Conservation (phyloP, 78 protist species). For the Dictyostelium intermedium region DNA sequence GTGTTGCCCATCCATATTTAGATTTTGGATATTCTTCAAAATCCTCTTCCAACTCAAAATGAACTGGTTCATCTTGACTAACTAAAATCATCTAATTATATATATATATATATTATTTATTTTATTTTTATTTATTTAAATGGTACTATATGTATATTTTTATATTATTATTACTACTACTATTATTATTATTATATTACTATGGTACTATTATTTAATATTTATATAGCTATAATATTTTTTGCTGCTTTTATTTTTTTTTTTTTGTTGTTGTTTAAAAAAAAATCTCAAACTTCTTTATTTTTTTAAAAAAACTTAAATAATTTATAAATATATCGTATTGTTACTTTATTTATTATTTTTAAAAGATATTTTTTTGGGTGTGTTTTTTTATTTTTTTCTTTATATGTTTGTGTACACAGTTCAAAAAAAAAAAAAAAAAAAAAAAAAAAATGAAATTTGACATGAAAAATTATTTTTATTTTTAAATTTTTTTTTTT, state of each 20-base stretch:
- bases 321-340: neutral
- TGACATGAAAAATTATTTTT: neutral
- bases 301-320: neutral
- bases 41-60: conserved; percentile 42
- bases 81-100: conserved; percentile 1
- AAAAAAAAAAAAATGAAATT: neutral
- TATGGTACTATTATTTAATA: neutral
- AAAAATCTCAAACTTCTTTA: neutral
- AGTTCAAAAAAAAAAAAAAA: too few species aligned
- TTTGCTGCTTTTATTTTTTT: neutral
- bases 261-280: neutral
- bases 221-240: neutral
- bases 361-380: neutral
- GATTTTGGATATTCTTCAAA: conserved; percentile 63
- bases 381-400: neutral
- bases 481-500: neutral
- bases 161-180: neutral
- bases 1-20: conserved; percentile 60
- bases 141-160: neutral
- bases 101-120: neutral
- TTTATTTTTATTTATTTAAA: neutral
- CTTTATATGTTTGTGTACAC: neutral
- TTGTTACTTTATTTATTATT: neutral
- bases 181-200: neutral
- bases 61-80: conserved; percentile 20